phyloP scores from a whole-genome alignment of 108 stramenopile species.

The Fistulifera pelliculosa region DNA sequence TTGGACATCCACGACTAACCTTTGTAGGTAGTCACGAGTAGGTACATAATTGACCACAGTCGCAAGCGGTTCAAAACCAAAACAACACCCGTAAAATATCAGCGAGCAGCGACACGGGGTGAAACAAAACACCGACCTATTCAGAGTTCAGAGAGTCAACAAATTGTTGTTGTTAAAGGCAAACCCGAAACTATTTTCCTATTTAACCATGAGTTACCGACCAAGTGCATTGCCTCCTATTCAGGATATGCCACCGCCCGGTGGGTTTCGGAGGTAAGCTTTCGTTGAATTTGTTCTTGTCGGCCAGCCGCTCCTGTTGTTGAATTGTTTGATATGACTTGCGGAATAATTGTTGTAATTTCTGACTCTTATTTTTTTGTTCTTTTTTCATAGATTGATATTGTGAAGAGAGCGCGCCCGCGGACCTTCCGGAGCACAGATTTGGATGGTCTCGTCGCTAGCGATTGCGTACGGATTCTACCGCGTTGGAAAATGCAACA shows the following conservation, averaged over 20 bases:
- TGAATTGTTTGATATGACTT: neutral
- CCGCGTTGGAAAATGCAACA: slow-evolving; percentile 59
- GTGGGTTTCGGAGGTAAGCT: slow-evolving; percentile 49
- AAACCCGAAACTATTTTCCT: no score
- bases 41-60: no score
- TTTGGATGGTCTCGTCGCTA: slow-evolving; percentile 57
- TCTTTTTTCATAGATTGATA: slow-evolving; percentile 13
- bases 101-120: no score
- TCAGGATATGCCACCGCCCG: slow-evolving; percentile 69
- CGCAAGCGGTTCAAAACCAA: no score
- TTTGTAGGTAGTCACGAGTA: no score
- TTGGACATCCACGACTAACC: no score
- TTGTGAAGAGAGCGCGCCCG: slow-evolving; percentile 27
- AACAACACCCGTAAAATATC: no score
- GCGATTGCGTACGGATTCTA: slow-evolving; percentile 69
- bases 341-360: no score
- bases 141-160: no score
- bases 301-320: slow-evolving; percentile 8
- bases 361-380: no score
- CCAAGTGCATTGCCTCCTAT: slow-evolving; percentile 37
- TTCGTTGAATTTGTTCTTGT: neutral
- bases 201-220: slow-evolving; percentile 57
- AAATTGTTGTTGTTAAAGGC: no score
- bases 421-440: slow-evolving; percentile 75
- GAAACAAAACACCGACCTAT: no score